Evolutionary conservation across 257 asterid genomes (phyloP).

Genomic region (Solanum stenotomum): DNA sequence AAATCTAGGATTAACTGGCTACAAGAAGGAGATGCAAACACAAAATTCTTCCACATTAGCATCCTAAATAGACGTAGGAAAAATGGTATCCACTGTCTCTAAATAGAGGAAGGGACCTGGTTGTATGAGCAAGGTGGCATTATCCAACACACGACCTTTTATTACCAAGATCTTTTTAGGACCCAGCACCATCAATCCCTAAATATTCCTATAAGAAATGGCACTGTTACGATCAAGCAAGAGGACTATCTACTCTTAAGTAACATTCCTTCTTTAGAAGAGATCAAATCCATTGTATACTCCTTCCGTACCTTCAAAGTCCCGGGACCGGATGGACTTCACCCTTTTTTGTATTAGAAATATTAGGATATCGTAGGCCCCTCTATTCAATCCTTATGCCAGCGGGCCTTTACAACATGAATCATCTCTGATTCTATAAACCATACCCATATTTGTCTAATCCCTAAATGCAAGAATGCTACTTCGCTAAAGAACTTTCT

Average conservation of each 20-base stretch:
- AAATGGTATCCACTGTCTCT: neutral
- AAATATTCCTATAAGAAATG: no score
- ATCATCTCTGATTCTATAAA: no score
- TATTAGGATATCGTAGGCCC: no score
- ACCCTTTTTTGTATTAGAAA: neutral
- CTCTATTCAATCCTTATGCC: neutral
- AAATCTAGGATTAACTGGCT: neutral
- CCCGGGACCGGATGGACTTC: neutral
- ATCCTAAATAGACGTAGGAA: neutral
- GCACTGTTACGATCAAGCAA: no score
- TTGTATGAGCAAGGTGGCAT: accelerated
- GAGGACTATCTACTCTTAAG: neutral
- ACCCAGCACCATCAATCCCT: no score
- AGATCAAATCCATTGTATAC: no score
- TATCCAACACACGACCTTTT: neutral
- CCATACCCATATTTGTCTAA: no score
- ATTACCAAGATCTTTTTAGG: no score
- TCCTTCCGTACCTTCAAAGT: neutral
- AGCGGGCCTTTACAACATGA: no score
- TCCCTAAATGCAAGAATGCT: neutral
- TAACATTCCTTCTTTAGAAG: no score
- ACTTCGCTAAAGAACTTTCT: neutral
- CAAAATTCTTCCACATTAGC: neutral
- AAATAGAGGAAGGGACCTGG: neutral
- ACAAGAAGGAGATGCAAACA: neutral